Conservation (phyloP, 2,329 filamentous ascomycete genomes). For the Plectosphaerella cucumerina region DNA sequence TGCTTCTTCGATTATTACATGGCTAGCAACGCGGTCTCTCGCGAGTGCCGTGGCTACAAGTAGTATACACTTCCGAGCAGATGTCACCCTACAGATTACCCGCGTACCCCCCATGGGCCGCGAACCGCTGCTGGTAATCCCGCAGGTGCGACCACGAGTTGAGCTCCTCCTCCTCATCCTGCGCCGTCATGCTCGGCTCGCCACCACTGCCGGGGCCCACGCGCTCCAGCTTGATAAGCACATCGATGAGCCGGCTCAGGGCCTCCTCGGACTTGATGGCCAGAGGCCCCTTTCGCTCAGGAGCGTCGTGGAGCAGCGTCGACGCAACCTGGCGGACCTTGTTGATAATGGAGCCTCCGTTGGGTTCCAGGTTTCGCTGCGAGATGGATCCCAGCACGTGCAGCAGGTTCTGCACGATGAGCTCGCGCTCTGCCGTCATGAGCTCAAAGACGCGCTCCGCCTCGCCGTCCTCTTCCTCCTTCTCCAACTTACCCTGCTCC, state of each 20-base stretch:
- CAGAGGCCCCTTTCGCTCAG: slow-evolving; percentile 46
- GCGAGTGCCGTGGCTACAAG: too few relatives aligned
- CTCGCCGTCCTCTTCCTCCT: slow-evolving; percentile 37
- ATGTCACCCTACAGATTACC: slow-evolving; percentile 9
- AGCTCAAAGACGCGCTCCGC: slow-evolving; percentile 50
- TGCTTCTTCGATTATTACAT: neutral
- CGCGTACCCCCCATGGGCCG: slow-evolving; percentile 56
- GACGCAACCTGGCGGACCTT: slow-evolving; percentile 84
- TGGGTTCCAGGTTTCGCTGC: slow-evolving; percentile 80
- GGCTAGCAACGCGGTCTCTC: neutral
- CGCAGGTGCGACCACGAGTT: slow-evolving; percentile 74
- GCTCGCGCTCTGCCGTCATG: slow-evolving; percentile 72
- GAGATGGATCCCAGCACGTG: slow-evolving; percentile 72
- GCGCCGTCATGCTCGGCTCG: slow-evolving; percentile 35
- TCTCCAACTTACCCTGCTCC: slow-evolving; percentile 30
- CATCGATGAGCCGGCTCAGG: slow-evolving; percentile 67
- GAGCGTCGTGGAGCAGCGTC: slow-evolving; percentile 63
- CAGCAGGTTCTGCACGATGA: slow-evolving; percentile 77
- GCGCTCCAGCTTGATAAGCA: slow-evolving; percentile 70
- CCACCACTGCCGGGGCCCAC: slow-evolving; percentile 35
- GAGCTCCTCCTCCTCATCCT: slow-evolving; percentile 74
- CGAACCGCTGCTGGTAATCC: slow-evolving; percentile 72
- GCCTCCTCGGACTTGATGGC: slow-evolving; percentile 63
- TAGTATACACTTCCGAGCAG: too few relatives aligned
- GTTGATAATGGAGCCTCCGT: slow-evolving; percentile 61